phyloP scores from a whole-genome alignment of 805 yeast species.

The Peterozyma xylosa region DNA sequence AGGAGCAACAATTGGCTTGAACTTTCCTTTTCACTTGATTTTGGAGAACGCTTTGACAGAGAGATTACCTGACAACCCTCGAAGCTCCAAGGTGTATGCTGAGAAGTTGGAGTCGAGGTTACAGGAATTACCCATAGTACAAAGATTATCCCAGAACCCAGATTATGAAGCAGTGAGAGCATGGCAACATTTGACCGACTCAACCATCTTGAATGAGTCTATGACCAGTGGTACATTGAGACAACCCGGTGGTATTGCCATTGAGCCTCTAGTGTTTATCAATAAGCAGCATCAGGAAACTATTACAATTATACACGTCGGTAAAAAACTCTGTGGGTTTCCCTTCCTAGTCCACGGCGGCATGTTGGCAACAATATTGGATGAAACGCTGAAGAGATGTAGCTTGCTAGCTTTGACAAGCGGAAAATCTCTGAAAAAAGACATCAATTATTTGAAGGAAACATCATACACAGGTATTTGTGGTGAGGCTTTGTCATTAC shows the following conservation, averaged over 20 bases:
- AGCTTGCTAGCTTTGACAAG: slow-evolving; percentile 27
- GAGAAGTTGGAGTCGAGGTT: slow-evolving; percentile 38
- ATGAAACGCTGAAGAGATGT: slow-evolving; percentile 62
- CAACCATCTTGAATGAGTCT: slow-evolving; percentile 25
- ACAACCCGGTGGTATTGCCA: slow-evolving; percentile 73
- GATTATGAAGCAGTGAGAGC: slow-evolving; percentile 29
- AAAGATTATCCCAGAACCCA: slow-evolving; percentile 33
- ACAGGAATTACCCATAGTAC: slow-evolving; percentile 41
- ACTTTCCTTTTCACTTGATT: slow-evolving; percentile 4
- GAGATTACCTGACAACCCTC: slow-evolving; percentile 14
- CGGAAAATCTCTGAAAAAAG: slow-evolving; percentile 15
- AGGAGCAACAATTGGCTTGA: slow-evolving; percentile 5
- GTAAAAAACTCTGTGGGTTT: slow-evolving; percentile 74
- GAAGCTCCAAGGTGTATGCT: slow-evolving; percentile 14
- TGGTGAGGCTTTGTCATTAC: slow-evolving; percentile 39
- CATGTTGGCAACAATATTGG: slow-evolving; percentile 69
- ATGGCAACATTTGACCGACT: slow-evolving; percentile 35
- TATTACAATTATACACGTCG: slow-evolving; percentile 66
- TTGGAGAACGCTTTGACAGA: background rate
- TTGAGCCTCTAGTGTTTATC: slow-evolving; percentile 64
- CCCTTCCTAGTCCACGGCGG: slow-evolving; percentile 91
- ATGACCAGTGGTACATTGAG: slow-evolving; percentile 47
- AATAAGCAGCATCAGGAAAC: slow-evolving; percentile 49
- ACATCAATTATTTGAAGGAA: slow-evolving; percentile 14
- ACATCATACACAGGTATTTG: slow-evolving; percentile 25